phyloP scores from a whole-genome alignment of 2,329 filamentous ascomycete genomes.

The Penicillium thymicola region DNA sequence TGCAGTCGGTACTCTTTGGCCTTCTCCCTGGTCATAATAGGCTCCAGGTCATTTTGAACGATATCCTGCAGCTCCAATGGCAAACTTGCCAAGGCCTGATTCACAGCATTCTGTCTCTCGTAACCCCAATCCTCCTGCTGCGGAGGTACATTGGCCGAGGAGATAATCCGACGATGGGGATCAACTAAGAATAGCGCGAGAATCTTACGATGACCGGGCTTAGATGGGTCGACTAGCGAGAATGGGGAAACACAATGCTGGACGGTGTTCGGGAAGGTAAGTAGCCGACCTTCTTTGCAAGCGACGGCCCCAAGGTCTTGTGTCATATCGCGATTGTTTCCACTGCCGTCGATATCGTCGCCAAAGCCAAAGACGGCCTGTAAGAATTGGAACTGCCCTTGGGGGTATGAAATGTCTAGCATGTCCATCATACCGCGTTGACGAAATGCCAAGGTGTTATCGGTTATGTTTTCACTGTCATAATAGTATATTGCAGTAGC shows the following conservation, averaged over 20 bases:
- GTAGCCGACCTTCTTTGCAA: constrained; percentile 9
- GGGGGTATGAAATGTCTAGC: constrained; percentile 21
- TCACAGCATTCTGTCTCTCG: neutral
- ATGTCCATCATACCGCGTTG: constrained; percentile 29
- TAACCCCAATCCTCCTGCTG: constrained; percentile 39
- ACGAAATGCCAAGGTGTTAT: constrained; percentile 52
- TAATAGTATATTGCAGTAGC: constrained; percentile 65
- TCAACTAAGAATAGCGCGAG: constrained; percentile 60
- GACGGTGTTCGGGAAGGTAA: constrained; percentile 30
- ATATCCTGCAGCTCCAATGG: constrained; percentile 24
- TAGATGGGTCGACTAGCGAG: constrained; percentile 47
- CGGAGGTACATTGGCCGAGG: constrained; percentile 51
- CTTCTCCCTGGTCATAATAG: constrained; percentile 34
- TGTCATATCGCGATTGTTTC: constrained; percentile 1
- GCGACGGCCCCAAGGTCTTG: constrained; percentile 17
- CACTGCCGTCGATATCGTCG: constrained; percentile 18
- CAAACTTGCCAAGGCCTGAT: neutral
- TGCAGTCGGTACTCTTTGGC: constrained; percentile 35
- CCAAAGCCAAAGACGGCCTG: constrained; percentile 14
- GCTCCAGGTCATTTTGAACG: constrained; percentile 23
- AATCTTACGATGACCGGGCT: constrained; percentile 56
- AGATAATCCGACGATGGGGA: constrained; percentile 51
- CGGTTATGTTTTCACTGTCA: constrained; percentile 59
- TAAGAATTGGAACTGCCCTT: constrained; percentile 9
- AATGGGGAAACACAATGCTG: constrained; percentile 55